Conservation (phyloP, 2,329 filamentous ascomycete species). For the Colletotrichum caudatum region DNA sequence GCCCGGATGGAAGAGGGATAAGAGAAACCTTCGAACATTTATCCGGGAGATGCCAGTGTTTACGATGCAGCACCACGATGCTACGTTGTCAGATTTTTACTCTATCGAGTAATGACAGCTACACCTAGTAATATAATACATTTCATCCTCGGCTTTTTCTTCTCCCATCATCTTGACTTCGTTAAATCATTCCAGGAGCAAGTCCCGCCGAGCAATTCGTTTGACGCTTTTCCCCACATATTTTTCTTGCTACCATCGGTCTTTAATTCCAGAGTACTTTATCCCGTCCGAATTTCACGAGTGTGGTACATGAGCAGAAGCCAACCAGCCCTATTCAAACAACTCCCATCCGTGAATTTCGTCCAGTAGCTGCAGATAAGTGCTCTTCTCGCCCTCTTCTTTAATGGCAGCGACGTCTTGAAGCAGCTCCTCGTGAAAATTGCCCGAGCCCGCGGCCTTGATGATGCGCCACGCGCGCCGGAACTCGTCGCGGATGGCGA, state of each 20-base stretch:
- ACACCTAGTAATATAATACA: slow-evolving; percentile 31
- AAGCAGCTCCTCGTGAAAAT: slow-evolving; percentile 62
- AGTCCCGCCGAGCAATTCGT: background rate
- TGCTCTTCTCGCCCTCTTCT: slow-evolving; percentile 50
- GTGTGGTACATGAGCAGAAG: background rate
- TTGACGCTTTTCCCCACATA: background rate
- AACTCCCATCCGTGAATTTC: slow-evolving; percentile 54
- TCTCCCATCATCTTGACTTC: background rate
- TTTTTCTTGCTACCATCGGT: no score
- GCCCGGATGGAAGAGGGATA: slow-evolving; percentile 53
- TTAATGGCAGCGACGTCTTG: slow-evolving; percentile 59
- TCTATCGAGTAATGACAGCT: slow-evolving; percentile 2
- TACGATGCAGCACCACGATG: background rate
- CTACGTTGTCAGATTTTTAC: background rate
- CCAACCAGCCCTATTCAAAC: slow-evolving; percentile 22
- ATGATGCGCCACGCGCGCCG: slow-evolving; percentile 82
- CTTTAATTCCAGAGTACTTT: background rate
- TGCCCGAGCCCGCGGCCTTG: slow-evolving; percentile 59
- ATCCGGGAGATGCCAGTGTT: background rate
- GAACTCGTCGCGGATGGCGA: slow-evolving; percentile 86
- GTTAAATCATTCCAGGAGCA: slow-evolving; percentile 24
- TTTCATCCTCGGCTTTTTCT: slow-evolving; percentile 12
- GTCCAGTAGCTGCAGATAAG: slow-evolving; percentile 54
- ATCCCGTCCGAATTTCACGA: background rate
- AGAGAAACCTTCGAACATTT: slow-evolving; percentile 57